These are phyloP conservation scores for Cryptococcus amylolentus DNA, from an alignment of 1,284 basidiomycete genomes.

Conservation along the genomic window DNA sequence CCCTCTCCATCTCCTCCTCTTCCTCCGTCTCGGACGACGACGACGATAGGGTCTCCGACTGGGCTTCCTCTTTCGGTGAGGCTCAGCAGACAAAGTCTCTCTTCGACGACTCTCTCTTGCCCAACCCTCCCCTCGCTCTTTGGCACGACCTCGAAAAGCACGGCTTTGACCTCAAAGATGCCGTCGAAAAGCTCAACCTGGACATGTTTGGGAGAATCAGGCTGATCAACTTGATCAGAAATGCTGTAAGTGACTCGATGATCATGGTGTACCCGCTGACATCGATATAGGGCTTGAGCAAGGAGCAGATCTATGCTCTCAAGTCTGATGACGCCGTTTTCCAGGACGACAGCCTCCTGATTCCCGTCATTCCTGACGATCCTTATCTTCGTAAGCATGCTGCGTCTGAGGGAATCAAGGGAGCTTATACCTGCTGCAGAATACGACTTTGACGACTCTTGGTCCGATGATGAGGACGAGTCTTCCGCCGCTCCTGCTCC, in stretches of 20 bases:
- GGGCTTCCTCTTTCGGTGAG: conserved; percentile 41
- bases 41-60: conserved; percentile 37
- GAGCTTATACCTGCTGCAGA: conserved; percentile 48
- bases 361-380: conserved; percentile 75
- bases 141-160: conserved; percentile 62
- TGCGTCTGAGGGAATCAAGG: background rate
- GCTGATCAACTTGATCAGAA: conserved; percentile 81
- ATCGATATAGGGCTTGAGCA: conserved; percentile 11
- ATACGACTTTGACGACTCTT: conserved; percentile 60
- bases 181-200: conserved; percentile 43
- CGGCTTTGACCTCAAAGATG: conserved; percentile 29
- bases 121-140: conserved; percentile 61
- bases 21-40: conserved; percentile 14
- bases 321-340: conserved; percentile 63
- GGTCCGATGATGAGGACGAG: conserved; percentile 59
- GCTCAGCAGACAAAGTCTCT: conserved; percentile 62
- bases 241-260: conserved; percentile 53
- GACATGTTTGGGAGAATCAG: conserved; percentile 71
- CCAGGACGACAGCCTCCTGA: conserved; percentile 68
- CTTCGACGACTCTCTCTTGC: conserved; percentile 68
- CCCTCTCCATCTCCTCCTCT: conserved; percentile 18
- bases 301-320: conserved; percentile 52
- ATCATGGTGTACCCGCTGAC: background rate
- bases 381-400: conserved; percentile 73
- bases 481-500: conserved; percentile 2